Base-by-base conservation (phyloP, 805 yeast species). In the Kluyveromyces wickerhamii region DNA sequence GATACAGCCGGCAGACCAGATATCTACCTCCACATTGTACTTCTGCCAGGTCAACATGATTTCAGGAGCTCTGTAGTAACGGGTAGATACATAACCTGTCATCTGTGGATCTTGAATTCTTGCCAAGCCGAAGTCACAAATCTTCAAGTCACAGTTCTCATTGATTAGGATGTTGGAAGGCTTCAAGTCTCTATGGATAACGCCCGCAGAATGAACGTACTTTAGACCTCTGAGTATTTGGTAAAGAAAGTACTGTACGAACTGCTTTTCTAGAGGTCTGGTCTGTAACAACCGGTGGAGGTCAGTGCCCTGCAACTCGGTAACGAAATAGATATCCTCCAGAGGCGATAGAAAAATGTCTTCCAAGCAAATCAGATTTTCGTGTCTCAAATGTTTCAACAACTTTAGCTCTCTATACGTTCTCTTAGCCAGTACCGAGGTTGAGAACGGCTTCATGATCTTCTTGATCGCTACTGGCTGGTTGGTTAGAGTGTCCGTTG, bases 1-100 rank as follows among this genome's bases (percentile, higher is more conserved):
- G 38, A 89, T 88, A 64, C 98, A 89, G 15, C 96, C 98, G 8
- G 94, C 95, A 15, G 94, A 81, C 98, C 98, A 89, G 49, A 89
- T 84, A 60, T 89, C 98, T 24, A 89, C 97, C 62, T 88, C 96
- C 7, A 85, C 79, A 53, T 88, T 96, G 62, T 89, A 89, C 56
- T 89, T 86, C 59, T 89, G 98, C 97, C 97, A 89, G 18, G 96
- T 87, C 44, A 89, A 72, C 98, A 89, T 89, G 60, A 89, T 89
- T 59, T 89, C 98, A 2, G 98, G 98, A 0, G 97, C 98, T 43
- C 98, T 74, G 62, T 89, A 89, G 66, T 87, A 89, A 52, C 98
- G 64, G 4, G 98, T 89, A 4, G 94, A 81, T 12, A 89, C 98
- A 58, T 89, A 89, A 7, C 97, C 98, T 1, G 97, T 89, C 98